Percentiles rank a stretch among this genome's conserved stretches.
These are phyloP conservation scores for Apiotrichum montevideense DNA, from an alignment of 1,284 basidiomycete genomes.

Conservation along the genomic window DNA sequence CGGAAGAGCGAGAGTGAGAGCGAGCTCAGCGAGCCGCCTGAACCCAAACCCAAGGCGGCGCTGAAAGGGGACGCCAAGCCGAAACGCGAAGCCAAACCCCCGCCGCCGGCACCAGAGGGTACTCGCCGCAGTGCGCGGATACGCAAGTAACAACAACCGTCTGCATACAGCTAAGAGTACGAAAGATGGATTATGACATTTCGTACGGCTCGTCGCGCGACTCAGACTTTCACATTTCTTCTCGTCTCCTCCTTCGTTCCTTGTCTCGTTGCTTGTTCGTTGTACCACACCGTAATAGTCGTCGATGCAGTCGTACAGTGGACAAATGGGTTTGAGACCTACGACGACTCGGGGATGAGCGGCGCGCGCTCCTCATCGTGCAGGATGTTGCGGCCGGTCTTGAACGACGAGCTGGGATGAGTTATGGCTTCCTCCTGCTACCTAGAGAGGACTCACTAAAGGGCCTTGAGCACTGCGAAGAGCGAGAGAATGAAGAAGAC, in stretches of 20 bases:
- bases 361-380: constrained; percentile 82
- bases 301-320: no score
- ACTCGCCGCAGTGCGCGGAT: constrained; percentile 13
- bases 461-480: constrained; percentile 68
- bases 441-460: constrained; percentile 33
- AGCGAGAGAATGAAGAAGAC: constrained; percentile 79
- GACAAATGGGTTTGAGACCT: not conserved
- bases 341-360: constrained; percentile 47
- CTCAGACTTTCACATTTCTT: no score
- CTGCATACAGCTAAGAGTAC: no score
- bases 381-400: constrained; percentile 51
- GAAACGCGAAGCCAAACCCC: constrained; percentile 10
- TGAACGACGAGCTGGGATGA: constrained; percentile 38
- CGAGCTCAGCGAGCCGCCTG: no score
- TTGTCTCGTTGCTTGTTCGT: no score
- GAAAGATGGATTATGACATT: no score
- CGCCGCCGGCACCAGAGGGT: not conserved
- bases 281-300: no score
- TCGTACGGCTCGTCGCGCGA: no score
- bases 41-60: not conserved
- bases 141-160: not conserved
- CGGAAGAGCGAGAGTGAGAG: not conserved
- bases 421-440: not conserved
- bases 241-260: no score
- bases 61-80: not conserved